Evolutionary conservation across 495 filamentous ascomycete species (phyloP).

Genomic region (Penicillium coffeae): DNA sequence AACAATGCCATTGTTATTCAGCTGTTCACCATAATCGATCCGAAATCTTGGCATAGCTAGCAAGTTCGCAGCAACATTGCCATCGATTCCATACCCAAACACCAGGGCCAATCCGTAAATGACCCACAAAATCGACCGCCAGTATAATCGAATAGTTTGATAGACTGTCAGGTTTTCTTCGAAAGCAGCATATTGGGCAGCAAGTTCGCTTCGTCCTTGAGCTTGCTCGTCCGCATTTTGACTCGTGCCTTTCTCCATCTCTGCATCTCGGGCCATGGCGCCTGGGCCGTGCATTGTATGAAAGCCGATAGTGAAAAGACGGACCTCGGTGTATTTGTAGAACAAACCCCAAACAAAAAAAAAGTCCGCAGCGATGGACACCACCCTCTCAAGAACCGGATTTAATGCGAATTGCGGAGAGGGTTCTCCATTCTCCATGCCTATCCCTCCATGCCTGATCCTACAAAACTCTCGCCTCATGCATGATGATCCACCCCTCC

Average conservation of each 20-base stretch:
- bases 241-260: not conserved
- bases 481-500: not conserved
- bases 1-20: not conserved
- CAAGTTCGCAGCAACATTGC: not conserved
- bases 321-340: not conserved
- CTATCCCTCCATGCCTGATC: not conserved
- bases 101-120: not conserved
- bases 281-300: not conserved
- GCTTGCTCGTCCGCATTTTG: not conserved
- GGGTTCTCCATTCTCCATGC: not conserved
- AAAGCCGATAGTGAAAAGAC: not conserved
- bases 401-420: too few species aligned
- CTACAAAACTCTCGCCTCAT: not conserved
- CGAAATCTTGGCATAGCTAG: not conserved
- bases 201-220: not conserved
- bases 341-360: too few species aligned
- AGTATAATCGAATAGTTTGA: not conserved
- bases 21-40: not conserved
- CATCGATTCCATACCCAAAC: not conserved
- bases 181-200: not conserved
- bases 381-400: too few species aligned
- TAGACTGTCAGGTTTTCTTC: not conserved
- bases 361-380: too few species aligned
- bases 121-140: not conserved
- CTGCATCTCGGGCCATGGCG: not conserved